Percentiles rank a stretch among this genome's conserved stretches.
Conservation (phyloP, 129 eudicot species). For the Helianthus annuus region DNA sequence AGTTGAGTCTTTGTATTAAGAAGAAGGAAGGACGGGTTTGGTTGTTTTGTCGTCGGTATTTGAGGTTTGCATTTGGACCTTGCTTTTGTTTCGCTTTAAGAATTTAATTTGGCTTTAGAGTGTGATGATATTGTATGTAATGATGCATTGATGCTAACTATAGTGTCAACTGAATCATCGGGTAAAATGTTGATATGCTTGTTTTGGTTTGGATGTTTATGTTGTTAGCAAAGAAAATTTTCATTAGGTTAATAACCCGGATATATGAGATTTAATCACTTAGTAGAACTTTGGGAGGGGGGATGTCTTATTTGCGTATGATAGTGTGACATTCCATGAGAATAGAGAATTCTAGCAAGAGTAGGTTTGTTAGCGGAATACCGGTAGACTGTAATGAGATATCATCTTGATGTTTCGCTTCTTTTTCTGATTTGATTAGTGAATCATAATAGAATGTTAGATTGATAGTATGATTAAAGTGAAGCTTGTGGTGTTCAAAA, state of each 20-base stretch:
- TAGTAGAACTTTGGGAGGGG: neutral
- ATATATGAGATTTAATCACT: neutral
- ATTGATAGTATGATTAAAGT: too few relatives aligned
- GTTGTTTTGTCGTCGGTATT: conserved; percentile 75
- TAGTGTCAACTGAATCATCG: neutral
- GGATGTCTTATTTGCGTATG: neutral
- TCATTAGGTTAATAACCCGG: neutral
- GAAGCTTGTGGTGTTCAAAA: conserved; percentile 15
- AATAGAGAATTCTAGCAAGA: neutral
- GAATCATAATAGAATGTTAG: neutral
- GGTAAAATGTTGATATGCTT: too few relatives aligned
- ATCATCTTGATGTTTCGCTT: conserved; percentile 2
- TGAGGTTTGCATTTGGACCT: conserved; percentile 53
- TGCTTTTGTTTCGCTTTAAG: neutral
- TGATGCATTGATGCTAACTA: neutral
- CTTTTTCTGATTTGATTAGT: neutral
- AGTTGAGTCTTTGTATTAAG: conserved; percentile 64
- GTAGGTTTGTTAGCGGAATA: neutral
- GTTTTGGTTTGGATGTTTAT: neutral
- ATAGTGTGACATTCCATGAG: conserved; percentile 1
- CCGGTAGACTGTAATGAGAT: neutral
- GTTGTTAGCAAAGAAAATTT: neutral
- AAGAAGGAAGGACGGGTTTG: conserved; percentile 71
- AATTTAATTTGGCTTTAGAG: neutral
- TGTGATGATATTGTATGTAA: neutral